phyloP scores from a whole-genome alignment of 1,139 yeast genomes.

The Saccharomyces pastorianus region DNA sequence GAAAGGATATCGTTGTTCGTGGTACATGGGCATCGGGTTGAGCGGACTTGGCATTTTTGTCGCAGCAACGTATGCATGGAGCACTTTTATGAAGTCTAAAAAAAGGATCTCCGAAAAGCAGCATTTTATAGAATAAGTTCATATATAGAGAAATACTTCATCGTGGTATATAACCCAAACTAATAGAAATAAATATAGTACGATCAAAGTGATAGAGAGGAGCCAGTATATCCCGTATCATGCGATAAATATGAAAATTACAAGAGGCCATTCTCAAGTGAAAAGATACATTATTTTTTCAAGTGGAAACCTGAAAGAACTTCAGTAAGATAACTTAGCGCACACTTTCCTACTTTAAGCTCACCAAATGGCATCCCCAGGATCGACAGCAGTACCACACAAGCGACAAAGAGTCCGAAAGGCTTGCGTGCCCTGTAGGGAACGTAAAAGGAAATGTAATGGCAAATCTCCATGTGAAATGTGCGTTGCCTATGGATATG shows the following conservation, averaged over 20 bases:
- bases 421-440: conserved; percentile 13
- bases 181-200: background rate
- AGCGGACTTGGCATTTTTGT: background rate
- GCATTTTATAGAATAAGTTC: background rate
- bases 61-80: background rate
- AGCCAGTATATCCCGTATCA: background rate
- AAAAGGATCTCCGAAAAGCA: background rate
- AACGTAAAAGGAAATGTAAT: conserved; percentile 12
- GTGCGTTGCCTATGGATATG: conserved; percentile 8
- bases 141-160: background rate
- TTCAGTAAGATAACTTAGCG: background rate
- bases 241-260: background rate
- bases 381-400: background rate
- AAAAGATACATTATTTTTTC: background rate
- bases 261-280: background rate
- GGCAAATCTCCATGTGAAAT: conserved; percentile 12
- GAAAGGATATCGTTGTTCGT: background rate
- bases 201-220: background rate
- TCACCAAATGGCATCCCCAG: background rate
- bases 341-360: background rate
- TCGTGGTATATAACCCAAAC: background rate
- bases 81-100: background rate
- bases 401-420: conserved; percentile 9
- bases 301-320: background rate
- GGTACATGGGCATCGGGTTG: background rate